Percentiles rank a stretch among this genome's conserved stretches.
These are phyloP conservation scores for Phytopythium litorale DNA, from an alignment of 352 stramenopile genomes.

Conservation along the genomic window DNA sequence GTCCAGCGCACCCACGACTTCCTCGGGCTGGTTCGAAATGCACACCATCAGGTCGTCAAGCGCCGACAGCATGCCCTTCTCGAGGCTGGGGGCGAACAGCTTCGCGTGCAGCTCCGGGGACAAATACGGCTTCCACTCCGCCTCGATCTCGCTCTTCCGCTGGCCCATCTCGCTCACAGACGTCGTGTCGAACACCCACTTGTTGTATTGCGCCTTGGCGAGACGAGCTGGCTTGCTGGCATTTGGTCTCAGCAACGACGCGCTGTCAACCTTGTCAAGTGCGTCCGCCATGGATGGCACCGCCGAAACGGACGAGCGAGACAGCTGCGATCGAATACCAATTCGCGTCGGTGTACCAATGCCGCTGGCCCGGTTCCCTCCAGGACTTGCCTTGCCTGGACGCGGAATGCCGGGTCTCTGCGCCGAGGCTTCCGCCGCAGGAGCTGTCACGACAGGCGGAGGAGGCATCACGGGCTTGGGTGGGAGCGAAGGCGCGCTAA, in stretches of 20 bases:
- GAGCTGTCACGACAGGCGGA: background rate
- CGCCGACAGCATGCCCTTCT: slow-evolving; percentile 82
- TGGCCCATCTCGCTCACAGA: slow-evolving; percentile 60
- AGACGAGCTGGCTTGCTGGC: slow-evolving; percentile 52
- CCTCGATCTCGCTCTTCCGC: slow-evolving; percentile 71
- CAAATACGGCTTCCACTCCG: slow-evolving; percentile 73
- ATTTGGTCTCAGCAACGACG: slow-evolving; percentile 61
- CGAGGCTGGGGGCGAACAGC: slow-evolving; percentile 69
- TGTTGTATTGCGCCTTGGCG: slow-evolving; percentile 68
- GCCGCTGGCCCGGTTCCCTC: slow-evolving; percentile 19
- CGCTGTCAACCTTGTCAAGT: slow-evolving; percentile 16
- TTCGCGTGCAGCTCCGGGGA: slow-evolving; percentile 67
- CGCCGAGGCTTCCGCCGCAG: background rate
- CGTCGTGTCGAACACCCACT: slow-evolving; percentile 81
- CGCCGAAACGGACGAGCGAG: slow-evolving; percentile 7
- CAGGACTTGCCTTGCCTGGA: slow-evolving; percentile 6
- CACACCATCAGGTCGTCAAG: slow-evolving; percentile 73
- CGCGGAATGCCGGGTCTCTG: slow-evolving; percentile 11
- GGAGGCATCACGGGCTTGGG: slow-evolving; percentile 3
- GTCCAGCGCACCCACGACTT: slow-evolving; percentile 68
- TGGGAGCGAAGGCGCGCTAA: background rate
- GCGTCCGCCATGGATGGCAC: slow-evolving; percentile 10
- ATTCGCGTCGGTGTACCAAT: slow-evolving; percentile 13
- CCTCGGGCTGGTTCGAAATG: slow-evolving; percentile 55
- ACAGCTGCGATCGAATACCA: slow-evolving; percentile 25